Conservation (phyloP, 2,329 filamentous ascomycete species). For the Cladobotryum protrusum region DNA sequence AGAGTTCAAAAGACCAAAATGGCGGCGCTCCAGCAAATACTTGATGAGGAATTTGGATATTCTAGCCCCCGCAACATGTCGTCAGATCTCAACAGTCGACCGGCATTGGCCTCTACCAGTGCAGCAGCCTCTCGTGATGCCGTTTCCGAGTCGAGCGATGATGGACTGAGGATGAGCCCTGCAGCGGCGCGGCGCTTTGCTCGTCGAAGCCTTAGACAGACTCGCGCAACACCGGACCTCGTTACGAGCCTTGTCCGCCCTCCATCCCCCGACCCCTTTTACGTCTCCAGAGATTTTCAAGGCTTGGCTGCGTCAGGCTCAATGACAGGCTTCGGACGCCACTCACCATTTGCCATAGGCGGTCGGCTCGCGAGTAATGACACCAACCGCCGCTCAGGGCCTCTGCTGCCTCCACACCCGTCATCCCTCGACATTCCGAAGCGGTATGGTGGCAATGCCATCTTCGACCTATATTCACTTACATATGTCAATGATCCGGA, state of each 20-base stretch:
- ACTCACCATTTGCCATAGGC: constrained; percentile 13
- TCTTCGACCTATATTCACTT: constrained; percentile 42
- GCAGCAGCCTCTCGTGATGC: constrained; percentile 10
- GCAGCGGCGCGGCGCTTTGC: constrained; percentile 31
- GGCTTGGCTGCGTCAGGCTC: constrained; percentile 18
- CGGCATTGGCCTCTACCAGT: background rate
- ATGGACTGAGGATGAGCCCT: constrained; percentile 28
- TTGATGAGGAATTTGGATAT: background rate
- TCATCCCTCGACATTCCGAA: constrained; percentile 35
- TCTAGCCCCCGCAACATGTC: background rate
- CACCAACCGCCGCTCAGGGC: constrained; percentile 27
- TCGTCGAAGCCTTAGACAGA: constrained; percentile 29
- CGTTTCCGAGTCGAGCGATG: constrained; percentile 31
- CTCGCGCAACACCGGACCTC: constrained; percentile 33
- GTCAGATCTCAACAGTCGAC: background rate
- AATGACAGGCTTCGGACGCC: constrained; percentile 12
- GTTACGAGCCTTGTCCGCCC: constrained; percentile 34
- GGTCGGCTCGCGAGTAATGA: constrained; percentile 17
- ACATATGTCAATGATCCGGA: constrained; percentile 39
- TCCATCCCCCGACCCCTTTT: constrained; percentile 31
- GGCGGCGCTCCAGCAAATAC: background rate
- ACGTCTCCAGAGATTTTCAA: constrained; percentile 21
- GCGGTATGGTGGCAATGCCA: constrained; percentile 30
- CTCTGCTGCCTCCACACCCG: constrained; percentile 29
- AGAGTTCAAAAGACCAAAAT: too few relatives aligned